Evolutionary conservation across 495 filamentous ascomycete genomes (phyloP).

Genomic region (Trichoderma erinaceum): DNA sequence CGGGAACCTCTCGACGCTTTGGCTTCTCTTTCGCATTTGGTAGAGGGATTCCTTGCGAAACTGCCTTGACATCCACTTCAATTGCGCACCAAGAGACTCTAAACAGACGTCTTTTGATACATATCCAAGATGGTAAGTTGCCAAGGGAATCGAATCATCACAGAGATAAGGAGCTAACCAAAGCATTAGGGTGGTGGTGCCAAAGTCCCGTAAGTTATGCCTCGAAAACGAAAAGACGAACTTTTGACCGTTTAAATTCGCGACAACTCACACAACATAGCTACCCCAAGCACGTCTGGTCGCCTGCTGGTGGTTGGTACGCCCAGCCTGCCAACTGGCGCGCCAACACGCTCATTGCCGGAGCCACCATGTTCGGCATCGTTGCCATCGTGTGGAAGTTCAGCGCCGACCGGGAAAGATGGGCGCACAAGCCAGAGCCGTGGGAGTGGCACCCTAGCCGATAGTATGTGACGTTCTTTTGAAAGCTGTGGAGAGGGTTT

Average conservation of each 20-base stretch:
- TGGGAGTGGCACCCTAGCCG: slow-evolving; percentile 90
- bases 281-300: slow-evolving; percentile 99
- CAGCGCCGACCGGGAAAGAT: slow-evolving; percentile 75
- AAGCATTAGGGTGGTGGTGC: slow-evolving; percentile 59
- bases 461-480: slow-evolving; percentile 63
- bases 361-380: slow-evolving; percentile 65
- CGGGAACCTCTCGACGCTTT: neutral
- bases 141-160: slow-evolving; percentile 10
- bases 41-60: slow-evolving; percentile 5
- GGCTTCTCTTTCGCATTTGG: neutral
- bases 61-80: slow-evolving; percentile 15
- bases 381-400: slow-evolving; percentile 67
- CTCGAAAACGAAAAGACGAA: neutral
- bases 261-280: slow-evolving; percentile 37
- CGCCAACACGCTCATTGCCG: slow-evolving; percentile 81
- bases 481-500: neutral
- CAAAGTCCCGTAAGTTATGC: slow-evolving; percentile 77
- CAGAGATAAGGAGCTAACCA: slow-evolving; percentile 31
- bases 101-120: slow-evolving; percentile 15
- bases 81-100: slow-evolving; percentile 18
- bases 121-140: slow-evolving; percentile 30
- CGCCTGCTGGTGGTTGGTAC: slow-evolving; percentile 97
- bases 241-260: neutral
- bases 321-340: slow-evolving; percentile 91
- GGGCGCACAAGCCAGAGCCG: slow-evolving; percentile 79